Conservation (phyloP, 345 rosid species). For the Salix brachista region DNA sequence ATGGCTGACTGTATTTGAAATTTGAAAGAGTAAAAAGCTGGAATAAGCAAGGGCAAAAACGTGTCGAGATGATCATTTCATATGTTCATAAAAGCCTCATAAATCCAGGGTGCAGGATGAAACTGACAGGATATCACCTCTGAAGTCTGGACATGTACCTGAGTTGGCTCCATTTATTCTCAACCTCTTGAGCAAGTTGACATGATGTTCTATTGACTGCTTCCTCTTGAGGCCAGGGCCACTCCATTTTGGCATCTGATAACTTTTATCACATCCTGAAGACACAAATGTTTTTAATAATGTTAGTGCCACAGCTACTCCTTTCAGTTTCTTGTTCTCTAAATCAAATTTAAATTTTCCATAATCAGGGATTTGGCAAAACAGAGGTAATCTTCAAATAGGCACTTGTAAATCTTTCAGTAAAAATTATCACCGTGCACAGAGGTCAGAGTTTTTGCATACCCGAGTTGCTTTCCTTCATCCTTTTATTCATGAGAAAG, state of each 20-base stretch:
- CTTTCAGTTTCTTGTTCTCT: background rate
- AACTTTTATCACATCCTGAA: conserved; percentile 26
- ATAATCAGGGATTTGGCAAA: too few species aligned
- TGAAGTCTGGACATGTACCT: conserved; percentile 15
- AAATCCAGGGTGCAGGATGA: background rate
- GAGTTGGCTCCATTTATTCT: conserved; percentile 34
- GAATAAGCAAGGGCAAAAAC: background rate
- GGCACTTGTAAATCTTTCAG: background rate
- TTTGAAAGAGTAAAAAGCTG: conserved; percentile 4
- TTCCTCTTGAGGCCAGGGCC: conserved; percentile 48
- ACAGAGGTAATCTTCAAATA: background rate
- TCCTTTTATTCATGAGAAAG: conserved; percentile 36
- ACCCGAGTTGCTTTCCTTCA: conserved; percentile 42
- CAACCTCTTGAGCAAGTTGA: conserved; percentile 43
- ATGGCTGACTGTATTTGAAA: conserved; percentile 11
- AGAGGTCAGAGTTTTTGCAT: background rate
- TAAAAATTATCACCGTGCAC: background rate
- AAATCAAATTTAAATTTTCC: too few species aligned
- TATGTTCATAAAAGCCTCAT: background rate
- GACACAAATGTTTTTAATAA: background rate
- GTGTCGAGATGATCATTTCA: background rate
- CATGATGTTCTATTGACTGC: conserved; percentile 32
- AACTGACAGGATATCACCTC: too few species aligned
- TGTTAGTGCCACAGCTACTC: too few species aligned
- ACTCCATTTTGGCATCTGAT: conserved; percentile 1